Evolutionary conservation across 2,329 filamentous ascomycete genomes (phyloP).

Genomic region (Pseudopyrenochaeta lycopersici): DNA sequence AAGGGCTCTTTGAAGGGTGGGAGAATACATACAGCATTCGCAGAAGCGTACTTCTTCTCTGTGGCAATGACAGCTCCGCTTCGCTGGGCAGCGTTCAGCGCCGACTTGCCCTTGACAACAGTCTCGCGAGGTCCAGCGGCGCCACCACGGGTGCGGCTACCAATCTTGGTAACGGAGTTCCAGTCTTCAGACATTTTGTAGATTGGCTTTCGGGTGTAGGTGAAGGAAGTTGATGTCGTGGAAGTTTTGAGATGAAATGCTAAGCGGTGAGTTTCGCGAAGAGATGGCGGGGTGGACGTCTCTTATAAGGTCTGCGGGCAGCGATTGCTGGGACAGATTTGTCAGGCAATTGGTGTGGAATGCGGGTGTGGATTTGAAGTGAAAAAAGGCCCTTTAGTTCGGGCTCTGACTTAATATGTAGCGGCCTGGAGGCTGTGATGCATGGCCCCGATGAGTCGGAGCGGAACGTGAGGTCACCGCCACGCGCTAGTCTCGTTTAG

Average conservation of each 20-base stretch:
- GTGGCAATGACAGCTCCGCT: conserved; percentile 78
- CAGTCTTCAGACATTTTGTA: conserved; percentile 77
- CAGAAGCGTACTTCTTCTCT: conserved; percentile 87
- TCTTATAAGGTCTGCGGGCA: conserved; percentile 10
- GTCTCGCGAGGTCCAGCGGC: conserved; percentile 78
- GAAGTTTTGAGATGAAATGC: conserved; percentile 13
- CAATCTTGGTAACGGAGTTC: conserved; percentile 92
- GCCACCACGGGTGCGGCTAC: conserved; percentile 78
- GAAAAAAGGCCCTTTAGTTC: conserved; percentile 4
- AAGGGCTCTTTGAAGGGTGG: background rate
- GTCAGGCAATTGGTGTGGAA: conserved; percentile 7
- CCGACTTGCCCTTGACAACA: conserved; percentile 82
- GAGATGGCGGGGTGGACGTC: conserved; percentile 17
- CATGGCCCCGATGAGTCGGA: conserved; percentile 27
- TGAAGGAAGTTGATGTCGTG: conserved; percentile 9
- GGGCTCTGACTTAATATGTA: conserved; percentile 19
- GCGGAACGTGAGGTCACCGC: conserved; percentile 29
- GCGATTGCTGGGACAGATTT: conserved; percentile 14
- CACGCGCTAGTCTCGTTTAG: conserved; percentile 26
- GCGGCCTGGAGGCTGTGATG: conserved; percentile 14
- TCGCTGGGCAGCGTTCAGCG: conserved; percentile 90
- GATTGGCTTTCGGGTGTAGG: conserved; percentile 7
- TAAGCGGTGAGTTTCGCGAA: conserved; percentile 16
- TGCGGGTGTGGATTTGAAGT: conserved; percentile 7
- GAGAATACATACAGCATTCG: conserved; percentile 75